Conservation (phyloP, 106 monocot species). For the Chionographis japonica region DNA sequence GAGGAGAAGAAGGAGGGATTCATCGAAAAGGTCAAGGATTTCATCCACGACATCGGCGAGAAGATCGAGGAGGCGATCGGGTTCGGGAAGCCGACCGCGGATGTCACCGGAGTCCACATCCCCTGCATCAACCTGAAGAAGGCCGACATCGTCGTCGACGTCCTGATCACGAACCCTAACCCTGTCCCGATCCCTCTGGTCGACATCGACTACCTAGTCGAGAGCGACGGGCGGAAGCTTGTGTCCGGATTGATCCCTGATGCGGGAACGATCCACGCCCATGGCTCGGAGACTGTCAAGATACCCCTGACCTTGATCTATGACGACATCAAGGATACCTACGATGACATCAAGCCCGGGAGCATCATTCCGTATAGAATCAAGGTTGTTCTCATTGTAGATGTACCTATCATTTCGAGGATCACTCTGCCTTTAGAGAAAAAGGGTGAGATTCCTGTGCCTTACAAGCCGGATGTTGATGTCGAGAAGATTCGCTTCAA, state of each 20-base stretch:
- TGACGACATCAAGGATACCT: conserved; percentile 71
- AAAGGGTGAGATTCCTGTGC: conserved; percentile 66
- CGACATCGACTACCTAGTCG: conserved; percentile 73
- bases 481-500: conserved; percentile 54
- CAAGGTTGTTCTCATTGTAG: conserved; percentile 55
- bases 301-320: conserved; percentile 65
- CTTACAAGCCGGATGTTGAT: conserved; percentile 70
- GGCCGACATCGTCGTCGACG: conserved; percentile 64
- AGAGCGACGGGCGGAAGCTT: conserved; percentile 77
- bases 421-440: conserved; percentile 68
- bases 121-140: conserved; percentile 62
- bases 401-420: conserved; percentile 63
- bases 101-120: conserved; percentile 60
- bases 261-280: conserved; percentile 81
- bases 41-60: conserved; percentile 85
- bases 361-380: conserved; percentile 74
- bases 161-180: conserved; percentile 72
- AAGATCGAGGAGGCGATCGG: conserved; percentile 83
- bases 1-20: conserved; percentile 53
- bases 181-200: conserved; percentile 77
- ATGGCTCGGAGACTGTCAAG: conserved; percentile 77
- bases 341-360: conserved; percentile 61
- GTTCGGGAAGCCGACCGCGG: conserved; percentile 84
- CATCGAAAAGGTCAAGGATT: conserved; percentile 80
- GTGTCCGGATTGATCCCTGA: conserved; percentile 85